A percentile compares a stretch with the other conserved stretches of the same genome.
phyloP scores from a whole-genome alignment of 2,329 filamentous ascomycete genomes.

The Fusarium beomiforme region DNA sequence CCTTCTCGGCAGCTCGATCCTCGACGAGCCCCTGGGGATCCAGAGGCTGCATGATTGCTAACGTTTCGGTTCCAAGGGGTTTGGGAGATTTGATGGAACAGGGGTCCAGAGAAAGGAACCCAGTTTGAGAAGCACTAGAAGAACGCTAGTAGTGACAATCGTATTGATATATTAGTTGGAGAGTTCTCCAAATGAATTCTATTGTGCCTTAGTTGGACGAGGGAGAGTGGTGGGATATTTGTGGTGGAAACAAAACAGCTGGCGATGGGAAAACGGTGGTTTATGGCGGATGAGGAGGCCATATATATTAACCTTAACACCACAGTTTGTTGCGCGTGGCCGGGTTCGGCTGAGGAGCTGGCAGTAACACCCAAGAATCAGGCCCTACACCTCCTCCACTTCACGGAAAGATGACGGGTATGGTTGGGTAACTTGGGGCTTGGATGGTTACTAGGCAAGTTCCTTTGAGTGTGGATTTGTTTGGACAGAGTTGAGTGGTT shows the following conservation, averaged over 20 bases:
- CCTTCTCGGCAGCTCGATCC: slow-evolving; percentile 20
- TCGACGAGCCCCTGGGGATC: slow-evolving; percentile 38
- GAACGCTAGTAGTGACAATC: slow-evolving; percentile 22
- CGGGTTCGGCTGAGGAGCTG: slow-evolving; percentile 32
- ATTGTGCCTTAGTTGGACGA: not conserved
- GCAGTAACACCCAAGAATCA: not conserved
- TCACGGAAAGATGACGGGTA: slow-evolving; percentile 14
- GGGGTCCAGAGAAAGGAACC: slow-evolving; percentile 35
- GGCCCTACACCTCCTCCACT: slow-evolving; percentile 1
- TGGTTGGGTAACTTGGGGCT: slow-evolving; percentile 1
- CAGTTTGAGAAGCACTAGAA: slow-evolving; percentile 24
- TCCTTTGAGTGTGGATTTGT: slow-evolving; percentile 14
- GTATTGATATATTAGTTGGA: slow-evolving; percentile 14
- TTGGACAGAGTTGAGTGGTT: slow-evolving; percentile 7
- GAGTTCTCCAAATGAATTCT: slow-evolving; percentile 1
- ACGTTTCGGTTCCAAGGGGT: slow-evolving; percentile 41
- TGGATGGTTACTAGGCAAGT: not conserved
- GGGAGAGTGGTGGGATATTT: not conserved
- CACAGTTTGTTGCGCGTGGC: slow-evolving; percentile 31
- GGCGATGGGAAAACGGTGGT: slow-evolving; percentile 1
- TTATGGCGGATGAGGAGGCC: slow-evolving; percentile 9
- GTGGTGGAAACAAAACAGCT: not conserved
- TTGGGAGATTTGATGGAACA: slow-evolving; percentile 37
- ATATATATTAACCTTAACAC: slow-evolving; percentile 9
- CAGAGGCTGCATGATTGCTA: slow-evolving; percentile 44